Evolutionary conservation across 192 early-diverging fungal species (phyloP).

Genomic region (Backusella psychrophila): DNA sequence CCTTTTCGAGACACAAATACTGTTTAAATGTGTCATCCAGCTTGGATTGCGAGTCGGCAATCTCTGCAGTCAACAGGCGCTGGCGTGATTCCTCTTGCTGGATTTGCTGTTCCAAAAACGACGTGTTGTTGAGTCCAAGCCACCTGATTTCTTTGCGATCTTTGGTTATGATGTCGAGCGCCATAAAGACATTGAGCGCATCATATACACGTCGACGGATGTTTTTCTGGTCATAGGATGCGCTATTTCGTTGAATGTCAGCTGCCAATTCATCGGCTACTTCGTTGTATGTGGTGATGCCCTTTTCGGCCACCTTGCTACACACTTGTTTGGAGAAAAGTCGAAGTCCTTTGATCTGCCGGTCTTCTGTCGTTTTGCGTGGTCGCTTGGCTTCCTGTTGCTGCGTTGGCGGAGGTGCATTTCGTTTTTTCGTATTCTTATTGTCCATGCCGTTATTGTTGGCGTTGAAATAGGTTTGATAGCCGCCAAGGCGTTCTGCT

Average conservation of each 20-base stretch:
- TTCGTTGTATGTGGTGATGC: constrained; percentile 58
- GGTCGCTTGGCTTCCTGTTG: not conserved
- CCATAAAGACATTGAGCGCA: constrained; percentile 64
- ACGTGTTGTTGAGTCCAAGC: constrained; percentile 37
- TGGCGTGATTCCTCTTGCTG: constrained; percentile 7
- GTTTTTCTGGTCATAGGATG: constrained; percentile 50
- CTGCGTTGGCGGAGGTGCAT: not conserved
- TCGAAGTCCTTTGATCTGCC: constrained; percentile 36
- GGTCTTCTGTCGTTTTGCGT: not conserved
- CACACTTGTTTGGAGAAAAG: constrained; percentile 60
- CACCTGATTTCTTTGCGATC: constrained; percentile 61
- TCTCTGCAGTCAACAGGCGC: not conserved
- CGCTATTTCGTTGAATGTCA: constrained; percentile 17
- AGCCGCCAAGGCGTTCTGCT: not conserved
- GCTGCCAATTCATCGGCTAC: constrained; percentile 54
- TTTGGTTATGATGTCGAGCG: constrained; percentile 60
- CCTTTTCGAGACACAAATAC: not conserved
- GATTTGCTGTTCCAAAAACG: not conserved
- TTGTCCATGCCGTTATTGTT: not conserved
- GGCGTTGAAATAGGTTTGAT: constrained; percentile 18
- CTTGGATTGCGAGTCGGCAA: not conserved
- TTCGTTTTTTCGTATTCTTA: not conserved
- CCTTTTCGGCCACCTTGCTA: constrained; percentile 51
- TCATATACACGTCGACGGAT: constrained; percentile 71
- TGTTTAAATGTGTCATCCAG: not conserved